These are phyloP conservation scores for Fusarium anthophilum DNA, from an alignment of 2,329 filamentous ascomycete genomes.

Conservation along the genomic window DNA sequence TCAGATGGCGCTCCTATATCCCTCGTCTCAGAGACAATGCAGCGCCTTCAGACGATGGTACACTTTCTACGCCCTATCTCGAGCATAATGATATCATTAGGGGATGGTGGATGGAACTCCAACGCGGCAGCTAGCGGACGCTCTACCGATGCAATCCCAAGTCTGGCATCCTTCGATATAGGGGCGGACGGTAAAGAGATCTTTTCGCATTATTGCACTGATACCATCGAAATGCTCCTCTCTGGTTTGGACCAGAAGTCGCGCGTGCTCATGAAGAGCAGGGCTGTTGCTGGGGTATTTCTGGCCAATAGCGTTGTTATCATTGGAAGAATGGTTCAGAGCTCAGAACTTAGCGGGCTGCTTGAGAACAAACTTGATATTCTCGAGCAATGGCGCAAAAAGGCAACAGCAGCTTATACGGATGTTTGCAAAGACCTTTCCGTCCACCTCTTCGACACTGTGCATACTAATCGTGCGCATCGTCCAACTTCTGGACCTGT, in stretches of 20 bases:
- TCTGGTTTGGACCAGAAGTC: slow-evolving; percentile 79
- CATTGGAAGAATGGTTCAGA: slow-evolving; percentile 83
- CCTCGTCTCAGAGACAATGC: slow-evolving; percentile 85
- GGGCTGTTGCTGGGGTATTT: slow-evolving; percentile 85
- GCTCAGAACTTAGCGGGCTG: slow-evolving; percentile 79
- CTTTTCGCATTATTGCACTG: slow-evolving; percentile 87
- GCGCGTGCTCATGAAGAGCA: slow-evolving; percentile 76
- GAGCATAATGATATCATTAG: slow-evolving; percentile 89
- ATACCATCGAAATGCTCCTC: slow-evolving; percentile 86
- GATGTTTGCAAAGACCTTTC: slow-evolving; percentile 91
- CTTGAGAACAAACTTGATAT: slow-evolving; percentile 72
- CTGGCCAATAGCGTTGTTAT: slow-evolving; percentile 88
- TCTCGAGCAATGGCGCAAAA: slow-evolving; percentile 88
- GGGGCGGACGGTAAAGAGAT: slow-evolving; percentile 88
- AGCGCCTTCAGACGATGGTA: slow-evolving; percentile 85
- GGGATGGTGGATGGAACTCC: slow-evolving; percentile 88
- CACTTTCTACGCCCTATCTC: slow-evolving; percentile 86
- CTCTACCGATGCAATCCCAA: slow-evolving; percentile 72
- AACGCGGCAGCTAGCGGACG: slow-evolving; percentile 60
- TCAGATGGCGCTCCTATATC: slow-evolving; percentile 81
- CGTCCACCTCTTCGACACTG: slow-evolving; percentile 85
- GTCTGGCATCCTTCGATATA: slow-evolving; percentile 83
- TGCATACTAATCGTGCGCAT: slow-evolving; percentile 81
- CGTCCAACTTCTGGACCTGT: slow-evolving; percentile 78
- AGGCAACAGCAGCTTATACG: slow-evolving; percentile 81